phyloP scores from a whole-genome alignment of 2,329 filamentous ascomycete genomes.

The Cytospora piceae region DNA sequence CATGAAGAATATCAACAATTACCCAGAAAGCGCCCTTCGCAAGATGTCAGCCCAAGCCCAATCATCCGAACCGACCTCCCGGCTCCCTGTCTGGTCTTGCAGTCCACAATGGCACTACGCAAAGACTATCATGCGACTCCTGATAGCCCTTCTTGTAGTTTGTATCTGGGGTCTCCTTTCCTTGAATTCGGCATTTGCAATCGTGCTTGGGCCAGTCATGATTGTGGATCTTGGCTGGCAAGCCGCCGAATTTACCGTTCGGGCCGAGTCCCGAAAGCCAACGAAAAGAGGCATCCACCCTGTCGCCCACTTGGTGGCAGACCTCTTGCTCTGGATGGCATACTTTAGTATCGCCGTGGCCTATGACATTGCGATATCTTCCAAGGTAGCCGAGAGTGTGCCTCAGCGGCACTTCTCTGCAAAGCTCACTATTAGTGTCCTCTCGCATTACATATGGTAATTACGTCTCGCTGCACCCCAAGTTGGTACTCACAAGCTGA shows the following conservation, averaged over 20 bases:
- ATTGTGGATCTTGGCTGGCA: not conserved
- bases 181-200: not conserved
- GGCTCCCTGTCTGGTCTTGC: not conserved
- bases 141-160: not conserved
- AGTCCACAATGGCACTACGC: not conserved
- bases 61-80: too few species aligned
- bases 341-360: not conserved
- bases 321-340: not conserved
- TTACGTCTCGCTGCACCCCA: fast-evolving
- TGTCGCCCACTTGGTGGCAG: not conserved
- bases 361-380: too few species aligned
- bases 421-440: not conserved
- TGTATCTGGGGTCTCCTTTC: not conserved
- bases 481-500: not conserved
- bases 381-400: not conserved
- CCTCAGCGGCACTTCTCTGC: not conserved
- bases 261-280: not conserved
- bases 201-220: not conserved
- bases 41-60: not conserved
- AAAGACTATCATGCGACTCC: not conserved
- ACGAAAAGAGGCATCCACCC: slow-evolving; percentile 8
- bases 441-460: not conserved
- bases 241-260: not conserved
- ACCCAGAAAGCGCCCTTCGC: not conserved
- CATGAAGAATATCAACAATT: not conserved